Conservation (phyloP, 1,284 basidiomycete species). For the Irpex rosettiformis region DNA sequence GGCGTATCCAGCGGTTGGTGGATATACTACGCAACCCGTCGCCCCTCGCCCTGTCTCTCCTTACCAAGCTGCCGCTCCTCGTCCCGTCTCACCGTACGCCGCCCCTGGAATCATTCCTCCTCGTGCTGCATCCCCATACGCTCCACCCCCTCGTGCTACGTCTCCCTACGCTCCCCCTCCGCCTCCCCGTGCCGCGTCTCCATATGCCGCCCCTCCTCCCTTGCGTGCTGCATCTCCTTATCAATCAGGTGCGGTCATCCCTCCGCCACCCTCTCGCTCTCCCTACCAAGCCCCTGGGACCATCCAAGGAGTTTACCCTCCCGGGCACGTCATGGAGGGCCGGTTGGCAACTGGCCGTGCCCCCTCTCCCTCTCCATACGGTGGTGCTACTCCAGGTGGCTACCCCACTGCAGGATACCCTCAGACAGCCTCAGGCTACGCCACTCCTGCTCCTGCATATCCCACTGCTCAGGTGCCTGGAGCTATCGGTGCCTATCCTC, state of each 20-base stretch:
- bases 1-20: slow-evolving; percentile 1
- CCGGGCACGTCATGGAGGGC: slow-evolving; percentile 26
- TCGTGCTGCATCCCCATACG: slow-evolving; percentile 26
- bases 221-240: slow-evolving; percentile 13
- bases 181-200: slow-evolving; percentile 22
- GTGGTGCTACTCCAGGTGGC: slow-evolving; percentile 6
- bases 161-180: slow-evolving; percentile 30
- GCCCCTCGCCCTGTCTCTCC: slow-evolving; percentile 16
- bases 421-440: not conserved
- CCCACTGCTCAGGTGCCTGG: slow-evolving; percentile 10
- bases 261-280: slow-evolving; percentile 12
- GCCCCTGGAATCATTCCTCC: slow-evolving; percentile 22
- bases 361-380: slow-evolving; percentile 23
- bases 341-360: slow-evolving; percentile 22
- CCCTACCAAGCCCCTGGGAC: slow-evolving; percentile 14
- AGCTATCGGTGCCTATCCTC: slow-evolving; percentile 22
- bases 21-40: not conserved
- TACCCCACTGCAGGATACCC: not conserved
- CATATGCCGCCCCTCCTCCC: slow-evolving; percentile 5
- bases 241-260: slow-evolving; percentile 11
- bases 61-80: slow-evolving; percentile 21
- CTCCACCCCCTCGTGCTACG: slow-evolving; percentile 8
- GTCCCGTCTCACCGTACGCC: slow-evolving; percentile 28
- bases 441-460: not conserved
- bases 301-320: slow-evolving; percentile 19